Percentiles rank a stretch among this genome's conserved stretches.
phyloP scores from a whole-genome alignment of 169 alveolate species.

The Theileria orientalis region DNA sequence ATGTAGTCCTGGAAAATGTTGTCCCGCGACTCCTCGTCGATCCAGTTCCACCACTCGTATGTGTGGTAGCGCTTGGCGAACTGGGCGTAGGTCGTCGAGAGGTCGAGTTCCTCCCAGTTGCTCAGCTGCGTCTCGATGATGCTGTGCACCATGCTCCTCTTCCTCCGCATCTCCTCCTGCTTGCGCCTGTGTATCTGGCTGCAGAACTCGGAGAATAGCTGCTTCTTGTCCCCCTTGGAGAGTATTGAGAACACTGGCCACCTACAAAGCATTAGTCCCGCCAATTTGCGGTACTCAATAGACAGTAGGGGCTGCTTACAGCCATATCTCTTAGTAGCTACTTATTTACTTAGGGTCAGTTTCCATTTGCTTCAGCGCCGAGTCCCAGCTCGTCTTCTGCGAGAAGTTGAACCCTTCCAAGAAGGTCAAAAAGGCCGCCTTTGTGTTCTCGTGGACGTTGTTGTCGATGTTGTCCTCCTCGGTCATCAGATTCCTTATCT shows the following conservation, averaged over 20 bases:
- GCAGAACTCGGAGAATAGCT: slow-evolving; percentile 77
- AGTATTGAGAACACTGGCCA: slow-evolving; percentile 72
- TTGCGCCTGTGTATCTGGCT: slow-evolving; percentile 77
- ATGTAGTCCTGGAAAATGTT: slow-evolving; percentile 76
- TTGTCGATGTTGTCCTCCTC: slow-evolving; percentile 66
- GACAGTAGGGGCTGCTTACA: too few species aligned
- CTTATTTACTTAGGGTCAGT: slow-evolving; percentile 19
- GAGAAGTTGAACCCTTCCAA: slow-evolving; percentile 69
- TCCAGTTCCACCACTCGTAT: slow-evolving; percentile 83
- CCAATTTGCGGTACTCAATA: too few species aligned
- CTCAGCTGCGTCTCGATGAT: slow-evolving; percentile 62
- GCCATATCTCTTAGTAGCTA: background rate
- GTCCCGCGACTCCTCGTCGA: slow-evolving; percentile 76
- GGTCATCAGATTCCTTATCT: slow-evolving; percentile 62
- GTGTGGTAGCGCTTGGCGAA: slow-evolving; percentile 74
- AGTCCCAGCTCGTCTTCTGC: slow-evolving; percentile 75
- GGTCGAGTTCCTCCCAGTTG: slow-evolving; percentile 69
- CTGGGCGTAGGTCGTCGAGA: slow-evolving; percentile 64
- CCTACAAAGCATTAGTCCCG: slow-evolving; percentile 4
- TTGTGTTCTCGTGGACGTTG: slow-evolving; percentile 70
- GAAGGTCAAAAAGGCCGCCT: slow-evolving; percentile 62
- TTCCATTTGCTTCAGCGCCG: slow-evolving; percentile 67
- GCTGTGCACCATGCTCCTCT: slow-evolving; percentile 70
- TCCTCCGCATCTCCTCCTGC: slow-evolving; percentile 76
- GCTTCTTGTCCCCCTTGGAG: slow-evolving; percentile 81